Conservation (phyloP, 2,329 filamentous ascomycete genomes). For the Cercospora zeae-maydis region DNA sequence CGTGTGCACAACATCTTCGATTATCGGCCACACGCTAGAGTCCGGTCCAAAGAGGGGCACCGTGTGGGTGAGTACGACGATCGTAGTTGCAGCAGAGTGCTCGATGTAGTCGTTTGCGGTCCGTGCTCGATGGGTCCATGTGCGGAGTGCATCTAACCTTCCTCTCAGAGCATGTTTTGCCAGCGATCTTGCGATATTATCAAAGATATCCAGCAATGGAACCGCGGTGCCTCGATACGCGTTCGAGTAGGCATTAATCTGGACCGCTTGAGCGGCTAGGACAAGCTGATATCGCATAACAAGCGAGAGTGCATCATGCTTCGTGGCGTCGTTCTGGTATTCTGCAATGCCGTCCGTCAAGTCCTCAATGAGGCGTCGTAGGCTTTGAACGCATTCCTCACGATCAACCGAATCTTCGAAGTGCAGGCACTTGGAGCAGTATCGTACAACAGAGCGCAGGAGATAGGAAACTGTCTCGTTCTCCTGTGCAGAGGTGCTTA, state of each 20-base stretch:
- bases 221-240: conserved; percentile 16
- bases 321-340: background rate
- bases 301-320: background rate
- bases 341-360: conserved; percentile 26
- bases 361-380: conserved; percentile 42
- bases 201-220: background rate
- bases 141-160: conserved; percentile 36
- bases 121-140: conserved; percentile 41
- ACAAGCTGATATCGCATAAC: conserved; percentile 30
- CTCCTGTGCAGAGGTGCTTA: background rate
- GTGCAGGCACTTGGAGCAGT: conserved; percentile 47
- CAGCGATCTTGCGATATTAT: conserved; percentile 36
- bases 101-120: background rate
- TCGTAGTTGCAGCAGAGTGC: conserved; percentile 38
- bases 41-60: conserved; percentile 35
- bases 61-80: conserved; percentile 48
- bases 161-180: conserved; percentile 33
- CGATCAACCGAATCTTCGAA: conserved; percentile 57
- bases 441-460: conserved; percentile 48
- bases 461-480: conserved; percentile 1
- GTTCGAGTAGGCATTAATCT: conserved; percentile 33
- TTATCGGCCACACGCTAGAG: conserved; percentile 44
- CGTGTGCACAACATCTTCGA: conserved; percentile 37
- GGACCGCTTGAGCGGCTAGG: conserved; percentile 32
- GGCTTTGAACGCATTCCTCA: conserved; percentile 43